phyloP scores from a whole-genome alignment of 306 rosid species.

The Quercus agrifolia region DNA sequence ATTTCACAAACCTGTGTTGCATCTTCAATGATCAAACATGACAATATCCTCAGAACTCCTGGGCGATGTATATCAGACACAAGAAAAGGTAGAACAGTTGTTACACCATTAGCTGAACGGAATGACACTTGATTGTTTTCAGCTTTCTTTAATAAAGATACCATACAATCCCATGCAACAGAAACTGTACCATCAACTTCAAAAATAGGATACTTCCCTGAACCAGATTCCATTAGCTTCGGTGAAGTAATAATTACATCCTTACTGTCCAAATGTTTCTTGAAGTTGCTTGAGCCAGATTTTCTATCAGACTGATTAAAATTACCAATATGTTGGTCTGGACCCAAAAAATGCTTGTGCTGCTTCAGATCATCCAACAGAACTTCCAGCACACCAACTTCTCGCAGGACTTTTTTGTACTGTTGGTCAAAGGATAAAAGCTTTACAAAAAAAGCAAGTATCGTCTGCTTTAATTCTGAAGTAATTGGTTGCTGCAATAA shows the following conservation, averaged over 20 bases:
- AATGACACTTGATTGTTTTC: conserved; percentile 86
- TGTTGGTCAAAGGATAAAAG: conserved; percentile 97
- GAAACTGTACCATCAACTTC: conserved; percentile 68
- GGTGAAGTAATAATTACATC: conserved; percentile 90
- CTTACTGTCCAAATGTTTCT: conserved; percentile 70
- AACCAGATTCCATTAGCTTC: conserved; percentile 68
- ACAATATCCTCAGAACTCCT: conserved; percentile 86
- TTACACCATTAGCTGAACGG: conserved; percentile 79
- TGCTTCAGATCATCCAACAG: conserved; percentile 92
- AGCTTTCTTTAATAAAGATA: conserved; percentile 84
- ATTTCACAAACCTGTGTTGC: conserved; percentile 62
- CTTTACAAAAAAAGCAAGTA: conserved; percentile 90
- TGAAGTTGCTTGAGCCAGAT: conserved; percentile 63
- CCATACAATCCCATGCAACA: conserved; percentile 98
- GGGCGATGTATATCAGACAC: conserved; percentile 79
- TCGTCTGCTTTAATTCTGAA: conserved; percentile 78
- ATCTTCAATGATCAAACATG: conserved; percentile 92
- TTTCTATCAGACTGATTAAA: conserved; percentile 52
- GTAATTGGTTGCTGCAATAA: conserved; percentile 94
- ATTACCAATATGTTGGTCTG: conserved; percentile 55
- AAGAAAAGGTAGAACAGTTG: conserved; percentile 76
- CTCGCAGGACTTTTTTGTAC: conserved; percentile 94
- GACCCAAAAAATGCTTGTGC: conserved; percentile 64
- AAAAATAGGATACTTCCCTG: conserved; percentile 87
- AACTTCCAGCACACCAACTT: conserved; percentile 98